Base-by-base conservation (phyloP, 306 rosid species). In the Trifolium pratense region DNA sequence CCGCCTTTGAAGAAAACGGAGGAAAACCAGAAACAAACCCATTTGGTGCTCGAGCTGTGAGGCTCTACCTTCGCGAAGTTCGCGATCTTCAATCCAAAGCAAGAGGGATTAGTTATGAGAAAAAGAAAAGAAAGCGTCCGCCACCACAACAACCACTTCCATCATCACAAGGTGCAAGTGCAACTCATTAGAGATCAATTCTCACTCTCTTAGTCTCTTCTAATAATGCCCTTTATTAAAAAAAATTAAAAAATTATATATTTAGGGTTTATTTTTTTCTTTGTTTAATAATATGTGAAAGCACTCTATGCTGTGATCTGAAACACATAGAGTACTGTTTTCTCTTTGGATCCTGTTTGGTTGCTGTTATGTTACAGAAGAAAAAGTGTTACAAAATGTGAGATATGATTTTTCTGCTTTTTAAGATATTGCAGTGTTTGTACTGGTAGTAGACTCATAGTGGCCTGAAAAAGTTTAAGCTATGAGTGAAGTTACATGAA, bases 81-180 rank as follows among this genome's bases (percentile, higher is more conserved):
- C 89, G 99, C 16, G 99, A 91, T 84, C 83, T 95, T 80, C 99
- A 95, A 76, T 95, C 99, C 12, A 95, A 92, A 81, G 99, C 99
- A 26, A 89, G 99, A 84, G 99, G 99, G 9, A 88, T 95, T 42
- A 95, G 97, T 67, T 95, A 91, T 34, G 97, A 95, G 88, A 95
- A 95, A 84, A 95, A 91, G 91, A 95, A 92, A 78, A 45, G 97
- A 26, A 95, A 95, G 80, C 92, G 99, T 9, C 99, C 95, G 14
- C 74, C 75, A 4, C 84, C 48, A 56, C 86, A 85, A 16, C 82
- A 69, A 10, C 14, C 10, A 53, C 59, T 70, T 18, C 87, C 90
- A 60, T 84, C 86, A 14, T 81, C 86, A 66, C 89, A 89, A 56
- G 86, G 85, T 16, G 85, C 86, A 58, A 88, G 87, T 87, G 82